Conservation (phyloP, 345 rosid species). For the Cochlearia excelsa region DNA sequence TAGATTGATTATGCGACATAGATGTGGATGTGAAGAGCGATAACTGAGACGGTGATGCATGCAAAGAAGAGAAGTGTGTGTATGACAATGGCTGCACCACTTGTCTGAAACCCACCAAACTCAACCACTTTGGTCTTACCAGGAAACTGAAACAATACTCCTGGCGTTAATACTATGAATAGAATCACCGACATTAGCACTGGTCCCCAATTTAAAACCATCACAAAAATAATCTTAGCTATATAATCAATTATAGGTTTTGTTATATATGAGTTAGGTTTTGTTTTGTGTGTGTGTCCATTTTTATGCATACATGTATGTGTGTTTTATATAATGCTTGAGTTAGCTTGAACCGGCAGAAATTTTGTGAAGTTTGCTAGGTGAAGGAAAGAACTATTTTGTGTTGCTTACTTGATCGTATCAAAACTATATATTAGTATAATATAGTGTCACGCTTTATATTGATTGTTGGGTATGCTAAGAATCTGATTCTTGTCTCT, state of each 20-base stretch:
- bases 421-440: constrained; percentile 21
- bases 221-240: constrained; percentile 2
- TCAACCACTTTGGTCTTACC: constrained; percentile 48
- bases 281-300: neutral
- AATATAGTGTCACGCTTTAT: constrained; percentile 6
- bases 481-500: constrained; percentile 26
- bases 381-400: constrained; percentile 29
- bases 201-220: constrained; percentile 65
- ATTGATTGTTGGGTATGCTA: constrained; percentile 30
- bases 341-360: constrained; percentile 17
- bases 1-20: constrained; percentile 32
- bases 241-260: neutral
- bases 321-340: constrained; percentile 18
- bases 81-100: constrained; percentile 47
- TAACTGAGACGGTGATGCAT: constrained; percentile 43
- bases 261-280: no score
- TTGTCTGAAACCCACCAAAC: constrained; percentile 49
- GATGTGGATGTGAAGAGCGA: constrained; percentile 50
- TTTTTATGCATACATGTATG: neutral
- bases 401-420: constrained; percentile 23
- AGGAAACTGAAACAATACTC: constrained; percentile 64
- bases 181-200: constrained; percentile 56
- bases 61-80: constrained; percentile 45
- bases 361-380: constrained; percentile 11
- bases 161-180: constrained; percentile 58